phyloP scores from a whole-genome alignment of 208 protist genomes.

The Trypanosoma rangeli region DNA sequence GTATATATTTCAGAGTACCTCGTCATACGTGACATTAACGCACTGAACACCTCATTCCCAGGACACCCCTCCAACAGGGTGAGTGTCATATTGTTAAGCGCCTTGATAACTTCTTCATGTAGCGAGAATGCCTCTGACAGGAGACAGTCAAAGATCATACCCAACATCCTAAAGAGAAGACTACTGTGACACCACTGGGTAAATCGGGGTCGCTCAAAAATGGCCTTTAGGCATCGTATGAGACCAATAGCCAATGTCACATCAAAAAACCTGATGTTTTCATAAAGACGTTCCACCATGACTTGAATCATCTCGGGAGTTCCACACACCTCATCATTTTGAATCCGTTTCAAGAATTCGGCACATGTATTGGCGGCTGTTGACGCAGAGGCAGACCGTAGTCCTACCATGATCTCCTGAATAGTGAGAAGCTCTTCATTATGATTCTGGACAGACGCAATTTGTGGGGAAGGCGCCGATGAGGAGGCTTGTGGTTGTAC shows the following conservation, averaged over 20 bases:
- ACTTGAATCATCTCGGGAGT: constrained; percentile 78
- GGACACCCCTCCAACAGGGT: constrained; percentile 66
- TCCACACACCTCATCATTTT: constrained; percentile 63
- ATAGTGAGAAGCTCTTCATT: constrained; percentile 66
- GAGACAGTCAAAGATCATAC: constrained; percentile 85
- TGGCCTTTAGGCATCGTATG: constrained; percentile 65
- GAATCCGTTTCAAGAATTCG: constrained; percentile 66
- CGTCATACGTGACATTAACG: constrained; percentile 76
- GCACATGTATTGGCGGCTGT: constrained; percentile 64
- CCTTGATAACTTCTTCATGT: constrained; percentile 65
- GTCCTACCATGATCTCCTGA: constrained; percentile 72
- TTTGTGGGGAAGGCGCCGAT: neutral
- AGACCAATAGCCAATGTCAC: constrained; percentile 51
- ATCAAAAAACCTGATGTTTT: constrained; percentile 65
- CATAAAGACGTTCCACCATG: constrained; percentile 78
- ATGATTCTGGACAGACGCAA: neutral
- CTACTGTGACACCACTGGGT: constrained; percentile 65
- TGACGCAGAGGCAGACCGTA: constrained; percentile 55
- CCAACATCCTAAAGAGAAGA: constrained; percentile 66
- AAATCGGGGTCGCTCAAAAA: constrained; percentile 50
- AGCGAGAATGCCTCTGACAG: constrained; percentile 79
- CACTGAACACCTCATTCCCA: constrained; percentile 79
- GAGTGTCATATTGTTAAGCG: constrained; percentile 84
- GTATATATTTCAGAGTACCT: constrained; percentile 83
- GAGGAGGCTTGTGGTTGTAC: neutral